These are phyloP conservation scores for Camelina sativa DNA, from an alignment of 345 rosid species.

Conservation along the genomic window DNA sequence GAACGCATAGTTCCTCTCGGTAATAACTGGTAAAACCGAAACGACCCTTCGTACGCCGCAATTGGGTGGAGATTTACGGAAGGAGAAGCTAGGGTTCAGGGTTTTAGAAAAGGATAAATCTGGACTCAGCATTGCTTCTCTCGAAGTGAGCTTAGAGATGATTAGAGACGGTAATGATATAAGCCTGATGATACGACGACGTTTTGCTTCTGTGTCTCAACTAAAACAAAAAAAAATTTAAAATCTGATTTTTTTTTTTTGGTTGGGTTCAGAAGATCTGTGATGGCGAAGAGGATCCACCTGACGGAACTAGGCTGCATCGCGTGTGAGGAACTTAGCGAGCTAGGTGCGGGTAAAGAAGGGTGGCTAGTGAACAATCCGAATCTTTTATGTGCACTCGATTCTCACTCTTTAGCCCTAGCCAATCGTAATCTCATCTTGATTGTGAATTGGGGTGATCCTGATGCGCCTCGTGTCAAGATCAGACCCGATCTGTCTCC, in stretches of 20 bases:
- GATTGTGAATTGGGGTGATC: conserved; percentile 73
- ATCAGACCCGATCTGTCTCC: conserved; percentile 92
- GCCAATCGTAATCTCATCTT: conserved; percentile 62
- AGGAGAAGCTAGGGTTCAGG: conserved; percentile 59
- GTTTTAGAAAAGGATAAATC: conserved; percentile 71
- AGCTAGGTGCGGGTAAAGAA: conserved; percentile 92
- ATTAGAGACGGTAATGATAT: conserved; percentile 5
- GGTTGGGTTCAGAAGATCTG: background rate
- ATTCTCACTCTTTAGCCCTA: conserved; percentile 69
- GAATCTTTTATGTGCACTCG: conserved; percentile 69
- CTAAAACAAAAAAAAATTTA: background rate
- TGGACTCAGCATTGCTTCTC: conserved; percentile 49
- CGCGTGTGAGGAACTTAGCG: conserved; percentile 75
- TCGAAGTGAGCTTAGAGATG: conserved; percentile 2
- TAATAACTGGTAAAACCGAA: conserved; percentile 26
- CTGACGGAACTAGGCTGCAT: conserved; percentile 86
- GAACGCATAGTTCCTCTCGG: conserved; percentile 17
- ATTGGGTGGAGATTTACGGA: conserved; percentile 38
- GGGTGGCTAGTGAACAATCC: conserved; percentile 85
- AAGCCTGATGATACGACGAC: conserved; percentile 8
- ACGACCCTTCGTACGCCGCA: conserved; percentile 29
- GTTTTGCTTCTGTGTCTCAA: background rate
- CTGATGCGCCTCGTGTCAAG: conserved; percentile 63
- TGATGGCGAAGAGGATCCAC: conserved; percentile 71
- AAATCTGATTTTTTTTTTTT: background rate